Conservation (phyloP, 805 yeast genomes). For the Saccharomycopsis sp. region DNA sequence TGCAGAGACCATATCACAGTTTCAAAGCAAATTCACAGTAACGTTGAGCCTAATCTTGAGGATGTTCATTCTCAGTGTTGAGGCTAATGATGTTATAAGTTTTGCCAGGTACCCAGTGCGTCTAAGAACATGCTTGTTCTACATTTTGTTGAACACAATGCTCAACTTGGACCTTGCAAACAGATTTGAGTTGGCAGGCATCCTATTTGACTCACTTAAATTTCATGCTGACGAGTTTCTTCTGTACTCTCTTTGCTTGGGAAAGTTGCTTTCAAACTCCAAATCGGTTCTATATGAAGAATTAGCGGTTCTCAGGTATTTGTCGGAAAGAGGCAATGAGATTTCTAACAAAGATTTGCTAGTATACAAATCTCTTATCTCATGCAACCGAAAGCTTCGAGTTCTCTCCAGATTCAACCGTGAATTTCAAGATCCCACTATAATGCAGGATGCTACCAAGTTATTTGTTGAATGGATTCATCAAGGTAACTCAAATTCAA, state of each 20-base stretch:
- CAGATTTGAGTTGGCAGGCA: too few relatives aligned
- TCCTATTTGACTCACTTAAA: too few relatives aligned
- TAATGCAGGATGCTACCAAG: slow-evolving; percentile 3
- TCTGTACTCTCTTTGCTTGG: too few relatives aligned
- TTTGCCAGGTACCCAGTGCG: not conserved
- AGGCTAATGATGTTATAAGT: not conserved
- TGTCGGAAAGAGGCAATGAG: too few relatives aligned
- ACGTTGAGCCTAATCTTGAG: not conserved
- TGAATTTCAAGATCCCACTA: slow-evolving; percentile 1
- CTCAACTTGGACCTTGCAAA: slow-evolving; percentile 12
- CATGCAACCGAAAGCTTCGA: too few relatives aligned
- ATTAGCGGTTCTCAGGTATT: too few relatives aligned
- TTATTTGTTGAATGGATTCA: slow-evolving; percentile 10
- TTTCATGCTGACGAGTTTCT: too few relatives aligned
- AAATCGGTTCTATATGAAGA: too few relatives aligned
- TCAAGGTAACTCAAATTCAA: not conserved
- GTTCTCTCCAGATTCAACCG: slow-evolving; percentile 5
- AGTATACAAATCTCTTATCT: too few relatives aligned
- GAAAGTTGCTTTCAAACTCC: too few relatives aligned
- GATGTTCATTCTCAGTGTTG: not conserved
- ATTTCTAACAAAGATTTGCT: too few relatives aligned
- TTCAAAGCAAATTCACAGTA: not conserved
- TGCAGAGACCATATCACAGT: not conserved
- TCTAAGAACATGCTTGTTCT: not conserved
- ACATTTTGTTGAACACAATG: slow-evolving; percentile 3